Conservation (phyloP, 2,329 filamentous ascomycete genomes). For the Chaetoscypha palmicola region DNA sequence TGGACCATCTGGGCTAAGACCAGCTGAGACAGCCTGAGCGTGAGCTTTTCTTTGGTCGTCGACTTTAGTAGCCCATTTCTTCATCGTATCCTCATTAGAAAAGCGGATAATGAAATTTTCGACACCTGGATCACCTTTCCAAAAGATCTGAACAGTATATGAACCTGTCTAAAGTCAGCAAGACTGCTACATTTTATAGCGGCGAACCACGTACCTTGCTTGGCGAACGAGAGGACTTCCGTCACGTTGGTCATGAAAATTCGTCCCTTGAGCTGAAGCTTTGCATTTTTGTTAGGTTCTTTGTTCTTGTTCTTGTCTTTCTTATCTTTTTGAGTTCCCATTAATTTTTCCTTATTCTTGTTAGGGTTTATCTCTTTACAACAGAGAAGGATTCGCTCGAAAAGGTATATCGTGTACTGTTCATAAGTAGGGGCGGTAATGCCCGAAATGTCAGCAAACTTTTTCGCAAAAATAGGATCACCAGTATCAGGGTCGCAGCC, state of each 20-base stretch:
- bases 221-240: constrained; percentile 79
- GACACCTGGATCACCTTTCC: constrained; percentile 92
- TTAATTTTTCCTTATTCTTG: constrained; percentile 73
- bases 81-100: constrained; percentile 83
- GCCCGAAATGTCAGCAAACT: constrained; percentile 24
- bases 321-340: constrained; percentile 60
- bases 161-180: constrained; percentile 53
- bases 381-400: constrained; percentile 89
- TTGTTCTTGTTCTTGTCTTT: constrained; percentile 71
- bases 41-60: constrained; percentile 67
- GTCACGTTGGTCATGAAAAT: constrained; percentile 99
- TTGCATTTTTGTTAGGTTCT: constrained; percentile 58
- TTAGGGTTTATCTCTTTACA: constrained; percentile 90
- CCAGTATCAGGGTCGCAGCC: constrained; percentile 10
- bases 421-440: constrained; percentile 16
- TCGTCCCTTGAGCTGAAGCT: constrained; percentile 88
- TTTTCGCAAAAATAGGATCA: constrained; percentile 12
- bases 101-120: constrained; percentile 97
- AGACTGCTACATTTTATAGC: not conserved
- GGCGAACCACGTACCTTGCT: constrained; percentile 58
- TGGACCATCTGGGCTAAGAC: constrained; percentile 34
- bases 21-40: constrained; percentile 41
- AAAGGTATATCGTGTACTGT: constrained; percentile 95
- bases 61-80: constrained; percentile 79
- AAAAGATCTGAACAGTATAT: constrained; percentile 95